phyloP scores from a whole-genome alignment of 2,329 filamentous ascomycete genomes.

The Metarhizium guizhouense region DNA sequence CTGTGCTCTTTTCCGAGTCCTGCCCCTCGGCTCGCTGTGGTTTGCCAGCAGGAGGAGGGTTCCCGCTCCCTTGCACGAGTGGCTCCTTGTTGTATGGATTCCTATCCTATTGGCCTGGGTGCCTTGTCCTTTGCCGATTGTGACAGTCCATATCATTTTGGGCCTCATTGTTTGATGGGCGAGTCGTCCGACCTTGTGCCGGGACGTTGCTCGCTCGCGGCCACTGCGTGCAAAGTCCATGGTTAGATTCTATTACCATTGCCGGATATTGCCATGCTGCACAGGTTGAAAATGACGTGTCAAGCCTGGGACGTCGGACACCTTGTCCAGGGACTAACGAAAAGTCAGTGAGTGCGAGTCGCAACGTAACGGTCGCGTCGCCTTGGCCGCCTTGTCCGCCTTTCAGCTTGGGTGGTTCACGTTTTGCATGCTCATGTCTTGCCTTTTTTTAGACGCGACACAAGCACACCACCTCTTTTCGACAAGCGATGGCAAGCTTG shows the following conservation, averaged over 20 bases:
- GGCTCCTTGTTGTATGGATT: background rate
- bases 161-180: background rate
- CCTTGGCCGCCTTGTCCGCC: background rate
- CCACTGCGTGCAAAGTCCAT: background rate
- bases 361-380: background rate
- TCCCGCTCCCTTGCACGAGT: background rate
- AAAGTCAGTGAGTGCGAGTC: background rate
- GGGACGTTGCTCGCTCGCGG: too few relatives aligned
- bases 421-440: background rate
- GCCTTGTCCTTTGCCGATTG: background rate
- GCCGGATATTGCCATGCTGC: background rate
- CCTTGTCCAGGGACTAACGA: background rate
- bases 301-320: background rate
- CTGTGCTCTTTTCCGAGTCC: background rate
- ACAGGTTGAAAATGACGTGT: background rate
- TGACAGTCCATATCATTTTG: background rate
- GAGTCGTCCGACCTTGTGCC: background rate
- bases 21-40: too few relatives aligned
- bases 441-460: background rate
- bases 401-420: background rate
- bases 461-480: background rate
- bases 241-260: background rate
- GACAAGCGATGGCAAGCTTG: too few relatives aligned
- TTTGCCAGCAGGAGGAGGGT: too few relatives aligned
- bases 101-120: background rate